phyloP scores from a whole-genome alignment of 352 stramenopile genomes.

The Peronospora farinosa region DNA sequence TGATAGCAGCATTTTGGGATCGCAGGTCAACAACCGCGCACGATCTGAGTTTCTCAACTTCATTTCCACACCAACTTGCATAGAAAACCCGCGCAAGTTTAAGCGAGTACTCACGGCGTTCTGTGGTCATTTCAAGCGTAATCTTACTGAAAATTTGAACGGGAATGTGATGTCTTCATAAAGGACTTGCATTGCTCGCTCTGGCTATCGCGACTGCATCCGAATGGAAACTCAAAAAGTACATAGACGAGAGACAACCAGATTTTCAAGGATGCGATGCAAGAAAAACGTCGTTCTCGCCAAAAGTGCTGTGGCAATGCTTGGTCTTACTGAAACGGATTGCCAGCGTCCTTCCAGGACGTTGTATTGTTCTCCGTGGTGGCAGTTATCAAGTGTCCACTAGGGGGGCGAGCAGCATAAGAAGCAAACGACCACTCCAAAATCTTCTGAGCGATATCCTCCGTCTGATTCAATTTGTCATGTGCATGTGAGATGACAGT shows the following conservation, averaged over 20 bases:
- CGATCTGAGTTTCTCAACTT: constrained; percentile 51
- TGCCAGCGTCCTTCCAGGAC: constrained; percentile 60
- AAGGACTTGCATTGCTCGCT: background rate
- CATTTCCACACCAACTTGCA: constrained; percentile 53
- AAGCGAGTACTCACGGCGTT: constrained; percentile 68
- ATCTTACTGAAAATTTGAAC: constrained; percentile 20
- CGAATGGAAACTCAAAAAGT: constrained; percentile 1
- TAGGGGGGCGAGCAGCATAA: constrained; percentile 37
- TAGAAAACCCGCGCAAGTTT: constrained; percentile 77
- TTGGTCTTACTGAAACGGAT: constrained; percentile 52
- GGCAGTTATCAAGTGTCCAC: constrained; percentile 67
- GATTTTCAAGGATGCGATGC: constrained; percentile 13
- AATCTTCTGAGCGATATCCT: constrained; percentile 74
- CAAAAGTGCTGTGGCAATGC: background rate
- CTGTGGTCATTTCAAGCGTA: constrained; percentile 74
- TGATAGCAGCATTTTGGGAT: constrained; percentile 56
- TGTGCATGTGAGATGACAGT: constrained; percentile 1
- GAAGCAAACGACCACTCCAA: constrained; percentile 55
- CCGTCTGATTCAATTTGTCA: constrained; percentile 27
- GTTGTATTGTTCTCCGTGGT: constrained; percentile 51
- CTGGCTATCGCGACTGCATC: constrained; percentile 1
- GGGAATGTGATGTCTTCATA: constrained; percentile 12
- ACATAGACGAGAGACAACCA: background rate
- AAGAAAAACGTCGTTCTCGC: constrained; percentile 5
- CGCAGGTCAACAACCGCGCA: constrained; percentile 46